A percentile compares a stretch with the other conserved stretches of the same genome.
These are phyloP conservation scores for Angomonas deanei DNA, from an alignment of 208 protist species.

Conservation along the genomic window DNA sequence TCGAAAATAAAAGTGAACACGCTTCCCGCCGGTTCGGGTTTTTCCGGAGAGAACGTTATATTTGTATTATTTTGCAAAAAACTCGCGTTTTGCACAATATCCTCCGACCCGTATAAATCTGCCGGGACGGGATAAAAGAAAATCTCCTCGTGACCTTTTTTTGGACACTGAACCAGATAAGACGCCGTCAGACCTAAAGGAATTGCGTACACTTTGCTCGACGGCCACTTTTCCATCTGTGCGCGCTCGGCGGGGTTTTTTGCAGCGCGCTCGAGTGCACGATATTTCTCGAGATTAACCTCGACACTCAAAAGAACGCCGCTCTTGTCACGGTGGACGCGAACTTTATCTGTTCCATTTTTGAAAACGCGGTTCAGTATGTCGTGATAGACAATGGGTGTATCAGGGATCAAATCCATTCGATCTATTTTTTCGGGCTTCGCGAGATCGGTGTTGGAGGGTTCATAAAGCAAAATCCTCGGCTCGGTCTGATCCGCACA, in stretches of 20 bases:
- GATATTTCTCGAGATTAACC: conserved; percentile 18
- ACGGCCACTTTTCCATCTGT: conserved; percentile 21
- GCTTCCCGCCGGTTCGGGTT: conserved; percentile 28
- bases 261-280: conserved; percentile 8
- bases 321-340: conserved; percentile 27
- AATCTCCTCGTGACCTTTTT: conserved; percentile 39
- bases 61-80: neutral
- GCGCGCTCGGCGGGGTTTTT: conserved; percentile 10
- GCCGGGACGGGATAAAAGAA: conserved; percentile 35
- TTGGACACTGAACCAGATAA: conserved; percentile 41
- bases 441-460: conserved; percentile 40
- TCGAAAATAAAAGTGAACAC: conserved; percentile 55
- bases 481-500: conserved; percentile 26
- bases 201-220: conserved; percentile 23
- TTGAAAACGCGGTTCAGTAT: neutral
- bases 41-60: neutral
- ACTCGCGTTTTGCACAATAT: neutral
- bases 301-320: conserved; percentile 32
- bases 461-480: conserved; percentile 33
- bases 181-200: conserved; percentile 29
- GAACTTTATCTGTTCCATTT: conserved; percentile 11
- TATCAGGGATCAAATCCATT: neutral
- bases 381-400: neutral
- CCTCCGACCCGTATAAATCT: neutral
- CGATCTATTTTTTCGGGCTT: neutral